Base-by-base conservation (phyloP, 1,284 basidiomycete genomes). In the Cryptococcus amylolentus region DNA sequence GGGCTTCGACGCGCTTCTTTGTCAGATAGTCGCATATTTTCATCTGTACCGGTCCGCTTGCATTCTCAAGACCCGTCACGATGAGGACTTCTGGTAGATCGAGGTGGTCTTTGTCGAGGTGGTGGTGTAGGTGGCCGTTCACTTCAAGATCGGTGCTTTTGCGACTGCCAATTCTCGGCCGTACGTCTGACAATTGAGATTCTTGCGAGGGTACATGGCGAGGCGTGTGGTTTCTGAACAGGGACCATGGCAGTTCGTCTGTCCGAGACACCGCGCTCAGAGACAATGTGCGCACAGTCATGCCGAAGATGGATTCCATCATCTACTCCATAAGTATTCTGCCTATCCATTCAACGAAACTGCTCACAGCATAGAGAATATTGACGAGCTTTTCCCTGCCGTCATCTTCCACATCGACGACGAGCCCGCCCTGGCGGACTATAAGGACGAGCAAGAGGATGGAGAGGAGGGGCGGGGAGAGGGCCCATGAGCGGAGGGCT, bases 21-120 rank as follows among this genome's bases (percentile, higher is more conserved):
- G 48, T 49, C 9, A 70, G 42, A 1, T 69, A 59, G 41, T 69
- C 66, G 14, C 57, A 47, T 12, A 73, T 23, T 45, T 69, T 71
- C 44, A 70, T 56, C 52, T 56, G 64, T 9, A 68, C 63, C 1
- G 72, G 57, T 20, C 62, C 54, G 14, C 59, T 41, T 2, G 63
- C 62, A 20, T 60, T 44, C 51, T 73, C 72, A 31, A 75, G 45
- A 0, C 73, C 74, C 0, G 62, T 66, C 18, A 75, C 38, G 12
- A 76, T 52, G 39, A 75, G 43, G 1, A 62, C 65, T 14, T 69
- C 48, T 2, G 62, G 55, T 16, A 50, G 14, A 14, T 26, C 31
- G 20, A 40, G 41, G n/a, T 20, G 7, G 10, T 51, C 46, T 38
- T 39, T 5, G 39, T 26, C 26, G 10, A 43, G 27, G 18, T 26